These are phyloP conservation scores for Chlorencoelia australis DNA, from an alignment of 2,329 filamentous ascomycete genomes.

Conservation along the genomic window DNA sequence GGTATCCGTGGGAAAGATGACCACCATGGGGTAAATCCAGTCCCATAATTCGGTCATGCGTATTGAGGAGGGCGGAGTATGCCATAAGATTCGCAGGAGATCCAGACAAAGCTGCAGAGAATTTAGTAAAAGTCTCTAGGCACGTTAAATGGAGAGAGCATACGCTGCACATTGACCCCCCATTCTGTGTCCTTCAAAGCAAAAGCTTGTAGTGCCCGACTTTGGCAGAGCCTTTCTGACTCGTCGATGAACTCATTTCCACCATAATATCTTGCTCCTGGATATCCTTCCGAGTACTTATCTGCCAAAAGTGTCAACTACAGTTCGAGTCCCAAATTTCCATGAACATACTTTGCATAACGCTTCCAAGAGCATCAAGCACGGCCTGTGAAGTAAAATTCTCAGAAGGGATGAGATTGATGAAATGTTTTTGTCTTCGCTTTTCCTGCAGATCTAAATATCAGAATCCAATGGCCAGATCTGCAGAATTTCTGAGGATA, in stretches of 20 bases:
- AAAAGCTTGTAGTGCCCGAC: constrained; percentile 81
- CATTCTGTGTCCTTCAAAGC: constrained; percentile 75
- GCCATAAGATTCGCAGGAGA: constrained; percentile 69
- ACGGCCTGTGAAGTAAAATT: constrained; percentile 94
- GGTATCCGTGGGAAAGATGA: constrained; percentile 93
- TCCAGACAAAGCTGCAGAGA: constrained; percentile 29
- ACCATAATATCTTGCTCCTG: constrained; percentile 90
- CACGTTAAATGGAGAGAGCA: constrained; percentile 21
- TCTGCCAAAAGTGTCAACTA: constrained; percentile 42
- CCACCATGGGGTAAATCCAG: constrained; percentile 94
- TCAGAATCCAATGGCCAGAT: constrained; percentile 2
- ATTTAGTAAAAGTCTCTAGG: constrained; percentile 12
- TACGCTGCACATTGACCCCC: constrained; percentile 93
- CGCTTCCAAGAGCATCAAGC: constrained; percentile 81
- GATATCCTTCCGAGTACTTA: constrained; percentile 98
- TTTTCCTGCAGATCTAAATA: constrained; percentile 58
- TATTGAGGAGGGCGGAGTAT: constrained; percentile 85
- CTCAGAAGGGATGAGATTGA: constrained; percentile 92
- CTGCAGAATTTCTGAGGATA: background rate
- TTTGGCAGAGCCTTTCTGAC: constrained; percentile 80
- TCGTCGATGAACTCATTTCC: constrained; percentile 95
- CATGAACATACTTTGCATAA: constrained; percentile 71
- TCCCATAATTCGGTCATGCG: constrained; percentile 94
- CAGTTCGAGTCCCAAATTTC: constrained; percentile 26
- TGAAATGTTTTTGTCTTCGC: constrained; percentile 91